Percentiles rank a stretch among this genome's conserved stretches.
Evolutionary conservation across 1,284 basidiomycete species (phyloP).

Genomic region (Trametes versicolor): DNA sequence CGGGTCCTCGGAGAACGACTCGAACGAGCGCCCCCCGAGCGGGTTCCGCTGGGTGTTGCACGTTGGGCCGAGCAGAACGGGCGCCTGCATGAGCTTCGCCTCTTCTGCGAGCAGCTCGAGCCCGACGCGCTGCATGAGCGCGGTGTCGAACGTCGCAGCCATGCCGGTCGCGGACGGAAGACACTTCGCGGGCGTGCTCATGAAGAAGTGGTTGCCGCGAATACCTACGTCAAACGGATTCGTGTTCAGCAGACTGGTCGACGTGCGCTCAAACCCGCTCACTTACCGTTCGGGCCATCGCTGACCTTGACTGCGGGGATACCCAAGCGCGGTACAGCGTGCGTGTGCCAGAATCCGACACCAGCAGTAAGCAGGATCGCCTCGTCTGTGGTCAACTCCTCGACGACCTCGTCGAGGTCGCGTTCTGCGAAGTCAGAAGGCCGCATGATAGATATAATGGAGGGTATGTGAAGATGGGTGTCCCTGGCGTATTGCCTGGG

Average conservation of each 20-base stretch:
- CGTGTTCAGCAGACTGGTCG: not conserved
- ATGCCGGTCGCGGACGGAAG: slow-evolving; percentile 74
- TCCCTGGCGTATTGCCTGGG: not conserved
- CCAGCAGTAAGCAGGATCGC: slow-evolving; percentile 76
- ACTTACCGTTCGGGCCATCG: slow-evolving; percentile 77
- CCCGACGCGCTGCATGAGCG: slow-evolving; percentile 71
- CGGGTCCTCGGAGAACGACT: slow-evolving; percentile 85
- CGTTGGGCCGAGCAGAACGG: slow-evolving; percentile 79
- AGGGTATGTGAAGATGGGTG: not conserved
- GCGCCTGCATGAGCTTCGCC: slow-evolving; percentile 73
- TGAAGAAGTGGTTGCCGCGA: slow-evolving; percentile 50
- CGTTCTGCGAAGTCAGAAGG: slow-evolving; percentile 76
- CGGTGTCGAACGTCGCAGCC: slow-evolving; percentile 78
- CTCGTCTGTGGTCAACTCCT: slow-evolving; percentile 75
- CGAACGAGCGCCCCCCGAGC: slow-evolving; percentile 71
- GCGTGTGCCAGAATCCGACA: slow-evolving; percentile 82
- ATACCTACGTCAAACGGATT: slow-evolving; percentile 39
- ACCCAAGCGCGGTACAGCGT: slow-evolving; percentile 67
- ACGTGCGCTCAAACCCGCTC: not conserved
- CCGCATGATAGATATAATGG: slow-evolving; percentile 53
- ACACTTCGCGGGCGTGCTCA: slow-evolving; percentile 67
- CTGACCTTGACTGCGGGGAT: slow-evolving; percentile 81
- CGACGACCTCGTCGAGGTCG: slow-evolving; percentile 66
- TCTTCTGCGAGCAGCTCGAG: slow-evolving; percentile 74
- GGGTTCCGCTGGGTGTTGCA: slow-evolving; percentile 76